Percentiles rank a stretch among this genome's conserved stretches.
Evolutionary conservation across 768 basidiomycete species (phyloP).

Genomic region (Mycena venus): DNA sequence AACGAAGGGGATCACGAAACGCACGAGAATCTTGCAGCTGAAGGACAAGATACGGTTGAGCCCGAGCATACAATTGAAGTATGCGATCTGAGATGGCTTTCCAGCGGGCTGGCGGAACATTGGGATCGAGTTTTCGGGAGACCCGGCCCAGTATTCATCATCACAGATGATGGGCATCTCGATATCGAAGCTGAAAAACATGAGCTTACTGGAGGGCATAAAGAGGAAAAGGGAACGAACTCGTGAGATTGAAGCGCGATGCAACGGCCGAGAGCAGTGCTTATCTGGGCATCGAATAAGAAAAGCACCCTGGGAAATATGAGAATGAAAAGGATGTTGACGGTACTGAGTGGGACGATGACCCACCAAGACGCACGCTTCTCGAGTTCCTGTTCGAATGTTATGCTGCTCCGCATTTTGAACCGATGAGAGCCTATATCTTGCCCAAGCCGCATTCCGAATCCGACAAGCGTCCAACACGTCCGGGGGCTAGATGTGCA

Average conservation of each 20-base stretch:
- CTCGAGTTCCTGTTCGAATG: slow-evolving; percentile 76
- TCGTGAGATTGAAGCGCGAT: slow-evolving; percentile 19
- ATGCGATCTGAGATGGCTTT: slow-evolving; percentile 53
- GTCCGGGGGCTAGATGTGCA: slow-evolving; percentile 67
- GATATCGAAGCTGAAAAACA: slow-evolving; percentile 58
- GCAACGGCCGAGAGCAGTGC: slow-evolving; percentile 20
- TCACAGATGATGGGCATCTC: slow-evolving; percentile 51
- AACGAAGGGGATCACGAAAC: neutral
- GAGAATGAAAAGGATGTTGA: neutral
- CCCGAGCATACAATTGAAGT: slow-evolving; percentile 56
- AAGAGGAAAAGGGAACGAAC: slow-evolving; percentile 1
- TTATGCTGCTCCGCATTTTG: slow-evolving; percentile 46
- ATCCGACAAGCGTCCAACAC: slow-evolving; percentile 77
- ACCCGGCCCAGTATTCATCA: slow-evolving; percentile 34
- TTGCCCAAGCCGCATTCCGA: slow-evolving; percentile 45
- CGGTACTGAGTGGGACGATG: neutral
- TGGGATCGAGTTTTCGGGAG: slow-evolving; percentile 34
- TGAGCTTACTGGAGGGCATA: neutral
- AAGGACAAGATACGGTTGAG: slow-evolving; percentile 49
- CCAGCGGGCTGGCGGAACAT: slow-evolving; percentile 60
- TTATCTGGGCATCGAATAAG: neutral
- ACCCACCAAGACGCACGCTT: slow-evolving; percentile 75
- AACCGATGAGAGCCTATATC: slow-evolving; percentile 80
- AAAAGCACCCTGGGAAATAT: neutral
- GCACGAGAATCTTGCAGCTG: slow-evolving; percentile 48